Evolutionary conservation across 169 alveolate species (phyloP), one percentile per base, ranked within the genome.

Genomic region (Plasmodium gallinaceum): DNA sequence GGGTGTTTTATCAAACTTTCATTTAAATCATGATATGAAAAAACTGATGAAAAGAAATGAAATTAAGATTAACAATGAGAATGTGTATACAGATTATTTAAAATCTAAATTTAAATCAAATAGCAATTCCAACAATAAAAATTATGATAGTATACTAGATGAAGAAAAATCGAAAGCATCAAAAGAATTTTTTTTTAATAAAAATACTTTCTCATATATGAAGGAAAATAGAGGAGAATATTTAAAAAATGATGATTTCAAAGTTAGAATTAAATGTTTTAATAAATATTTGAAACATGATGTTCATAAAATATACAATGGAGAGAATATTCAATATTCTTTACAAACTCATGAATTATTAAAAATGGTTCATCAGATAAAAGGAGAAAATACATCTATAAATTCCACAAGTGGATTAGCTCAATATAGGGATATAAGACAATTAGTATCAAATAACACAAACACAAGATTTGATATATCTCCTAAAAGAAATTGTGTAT

Each of bases 351-450:
- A 83, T 83, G 91, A 83, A 68, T 68, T 83, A 48, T 43, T 83
- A 83, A 83, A 68, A 71, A 83, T 83, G 24, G 91, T 83, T 8
- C 83, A 83, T 71, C 78, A 83, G 37, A 83, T 83, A 66, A 83
- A 83, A 48, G 91, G 73, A 68, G 91, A 83, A 68, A 43, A 68
- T 32, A 87, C 75, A 22, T 74, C 88, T 45, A 61, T 32, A 87
- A 87, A 87, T 71, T 54, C 64, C 14, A 32, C 91, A 9, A 74
- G 92, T 73, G 92, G 92, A 20, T 54, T 73, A 87, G 88, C 88
- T 51, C 92, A 87, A 43, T 87, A 87, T 71, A 83, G 91, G 66
- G 91, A 83, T 57, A 83, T 83, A 83, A 83, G 91, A 57, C 91
- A 83, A 66, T 60, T 83, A 26, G 37, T 83, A 45, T 83, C 91